phyloP scores from a whole-genome alignment of 1,284 basidiomycete genomes.

The Ustilago lituana region DNA sequence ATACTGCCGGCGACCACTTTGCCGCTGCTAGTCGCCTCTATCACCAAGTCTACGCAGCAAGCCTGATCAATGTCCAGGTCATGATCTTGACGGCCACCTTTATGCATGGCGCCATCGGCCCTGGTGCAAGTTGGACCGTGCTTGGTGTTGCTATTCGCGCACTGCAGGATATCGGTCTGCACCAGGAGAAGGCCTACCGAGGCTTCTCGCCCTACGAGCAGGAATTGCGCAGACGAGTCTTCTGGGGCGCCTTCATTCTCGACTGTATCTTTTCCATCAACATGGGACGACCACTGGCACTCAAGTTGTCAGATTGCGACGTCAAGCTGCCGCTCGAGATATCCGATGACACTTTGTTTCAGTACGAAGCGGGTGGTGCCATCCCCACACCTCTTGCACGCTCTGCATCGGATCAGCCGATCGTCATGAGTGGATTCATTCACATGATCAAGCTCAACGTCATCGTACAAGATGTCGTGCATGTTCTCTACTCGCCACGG shows the following conservation, averaged over 20 bases:
- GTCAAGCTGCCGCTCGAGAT: constrained; percentile 53
- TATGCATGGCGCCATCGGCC: constrained; percentile 56
- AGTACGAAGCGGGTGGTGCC: constrained; percentile 31
- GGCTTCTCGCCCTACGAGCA: constrained; percentile 57
- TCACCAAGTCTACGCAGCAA: constrained; percentile 59
- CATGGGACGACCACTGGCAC: constrained; percentile 55
- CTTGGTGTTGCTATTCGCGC: constrained; percentile 60
- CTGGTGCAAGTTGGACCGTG: constrained; percentile 56
- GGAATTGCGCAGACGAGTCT: constrained; percentile 50
- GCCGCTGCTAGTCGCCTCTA: constrained; percentile 59
- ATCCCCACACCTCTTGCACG: constrained; percentile 19
- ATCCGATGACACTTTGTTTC: constrained; percentile 39
- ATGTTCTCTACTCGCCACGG: constrained; percentile 47
- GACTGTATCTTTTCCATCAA: constrained; percentile 60
- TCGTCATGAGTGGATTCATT: constrained; percentile 52
- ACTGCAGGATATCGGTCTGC: constrained; percentile 59
- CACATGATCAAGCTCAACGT: constrained; percentile 60
- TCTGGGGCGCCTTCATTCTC: constrained; percentile 61
- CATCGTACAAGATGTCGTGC: constrained; percentile 53
- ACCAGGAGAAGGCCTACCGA: constrained; percentile 56
- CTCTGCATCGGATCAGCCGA: constrained; percentile 23
- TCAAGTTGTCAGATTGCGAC: constrained; percentile 53
- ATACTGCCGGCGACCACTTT: constrained; percentile 58
- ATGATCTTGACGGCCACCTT: constrained; percentile 56
- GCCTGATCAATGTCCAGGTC: constrained; percentile 61